These are phyloP conservation scores for Yamadazyma sp. DNA, from an alignment of 805 yeast genomes.

Conservation along the genomic window DNA sequence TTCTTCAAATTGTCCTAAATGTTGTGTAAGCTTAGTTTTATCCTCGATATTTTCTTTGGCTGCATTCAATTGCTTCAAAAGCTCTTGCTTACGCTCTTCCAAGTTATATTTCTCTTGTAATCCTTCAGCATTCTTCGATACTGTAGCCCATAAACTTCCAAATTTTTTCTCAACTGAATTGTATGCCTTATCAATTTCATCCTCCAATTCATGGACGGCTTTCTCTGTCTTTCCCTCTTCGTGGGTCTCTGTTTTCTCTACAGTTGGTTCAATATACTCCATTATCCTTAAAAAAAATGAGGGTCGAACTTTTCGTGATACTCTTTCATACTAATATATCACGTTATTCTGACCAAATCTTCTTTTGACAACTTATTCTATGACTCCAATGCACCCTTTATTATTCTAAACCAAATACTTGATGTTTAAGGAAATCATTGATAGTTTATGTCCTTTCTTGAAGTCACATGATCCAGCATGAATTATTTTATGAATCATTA, in stretches of 20 bases:
- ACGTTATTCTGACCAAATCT: no score
- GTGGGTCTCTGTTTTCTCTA: constrained; percentile 13
- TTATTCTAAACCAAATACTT: no score
- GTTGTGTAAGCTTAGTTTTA: constrained; percentile 19
- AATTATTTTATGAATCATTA: no score
- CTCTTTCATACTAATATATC: no score
- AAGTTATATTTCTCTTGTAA: constrained; percentile 27
- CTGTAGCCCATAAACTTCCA: constrained; percentile 29
- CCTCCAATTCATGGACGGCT: constrained; percentile 49
- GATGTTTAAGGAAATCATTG: no score
- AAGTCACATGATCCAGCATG: no score
- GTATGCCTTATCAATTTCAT: constrained; percentile 51
- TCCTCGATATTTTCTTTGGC: constrained; percentile 24
- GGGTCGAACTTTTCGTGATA: no score
- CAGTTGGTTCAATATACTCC: constrained; percentile 34
- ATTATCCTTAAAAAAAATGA: no score
- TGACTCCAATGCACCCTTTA: no score
- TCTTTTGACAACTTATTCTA: no score
- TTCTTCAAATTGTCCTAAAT: constrained; percentile 24
- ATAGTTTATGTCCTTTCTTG: no score
- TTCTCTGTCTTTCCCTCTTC: constrained; percentile 47
- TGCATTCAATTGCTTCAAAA: constrained; percentile 25
- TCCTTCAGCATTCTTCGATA: constrained; percentile 29
- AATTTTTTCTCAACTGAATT: constrained; percentile 40
- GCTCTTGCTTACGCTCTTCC: constrained; percentile 26